A percentile compares a stretch with the other conserved stretches of the same genome.
These are phyloP conservation scores for Nitzschia sp. DNA, from an alignment of 108 stramenopile species.

Conservation along the genomic window DNA sequence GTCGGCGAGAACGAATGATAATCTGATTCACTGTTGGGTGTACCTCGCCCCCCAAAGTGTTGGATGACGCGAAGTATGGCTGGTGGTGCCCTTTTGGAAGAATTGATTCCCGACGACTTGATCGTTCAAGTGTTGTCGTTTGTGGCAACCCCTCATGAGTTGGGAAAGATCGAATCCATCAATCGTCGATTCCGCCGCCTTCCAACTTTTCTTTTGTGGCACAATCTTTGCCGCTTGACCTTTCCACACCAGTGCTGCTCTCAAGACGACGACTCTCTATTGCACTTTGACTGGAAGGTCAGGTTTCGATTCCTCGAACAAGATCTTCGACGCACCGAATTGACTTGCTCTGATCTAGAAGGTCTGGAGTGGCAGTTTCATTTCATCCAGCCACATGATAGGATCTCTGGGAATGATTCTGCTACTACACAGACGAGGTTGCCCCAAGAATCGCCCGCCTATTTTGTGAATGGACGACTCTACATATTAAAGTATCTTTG, in stretches of 20 bases:
- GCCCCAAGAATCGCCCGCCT: not conserved
- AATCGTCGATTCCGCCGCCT: not conserved
- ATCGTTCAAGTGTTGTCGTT: not conserved
- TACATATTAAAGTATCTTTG: not conserved
- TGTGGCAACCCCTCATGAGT: not conserved
- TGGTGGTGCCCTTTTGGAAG: too few species aligned
- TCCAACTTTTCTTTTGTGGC: not conserved
- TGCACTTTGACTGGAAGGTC: not conserved
- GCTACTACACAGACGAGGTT: not conserved
- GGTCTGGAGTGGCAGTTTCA: conserved; percentile 9
- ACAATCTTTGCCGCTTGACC: not conserved
- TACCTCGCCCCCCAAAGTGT: too few species aligned
- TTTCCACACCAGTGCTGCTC: not conserved
- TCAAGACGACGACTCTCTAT: not conserved
- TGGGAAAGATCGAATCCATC: not conserved
- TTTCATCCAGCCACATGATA: not conserved
- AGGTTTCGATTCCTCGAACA: conserved; percentile 4
- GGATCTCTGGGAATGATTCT: not conserved
- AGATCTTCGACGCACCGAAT: conserved; percentile 5
- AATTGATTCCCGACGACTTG: not conserved
- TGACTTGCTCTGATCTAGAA: conserved; percentile 6
- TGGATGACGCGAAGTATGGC: too few species aligned
- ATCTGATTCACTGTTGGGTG: too few species aligned
- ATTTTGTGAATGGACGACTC: not conserved
- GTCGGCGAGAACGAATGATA: too few species aligned